Evolutionary conservation across 2,329 filamentous ascomycete species (phyloP).

Genomic region (Dactylellina haptotyla): DNA sequence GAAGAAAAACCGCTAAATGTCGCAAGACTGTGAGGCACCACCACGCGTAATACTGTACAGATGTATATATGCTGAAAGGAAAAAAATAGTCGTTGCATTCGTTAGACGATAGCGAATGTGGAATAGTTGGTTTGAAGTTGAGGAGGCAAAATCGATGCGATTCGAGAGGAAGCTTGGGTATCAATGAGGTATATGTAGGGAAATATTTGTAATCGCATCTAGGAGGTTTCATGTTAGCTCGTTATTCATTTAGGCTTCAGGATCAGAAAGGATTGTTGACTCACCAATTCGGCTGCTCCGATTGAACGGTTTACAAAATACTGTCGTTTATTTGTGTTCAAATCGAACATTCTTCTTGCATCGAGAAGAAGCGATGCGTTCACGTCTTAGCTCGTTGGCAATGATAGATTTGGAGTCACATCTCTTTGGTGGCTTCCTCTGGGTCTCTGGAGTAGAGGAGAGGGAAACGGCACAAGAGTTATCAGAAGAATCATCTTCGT

Average conservation of each 20-base stretch:
- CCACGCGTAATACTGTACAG: constrained; percentile 55
- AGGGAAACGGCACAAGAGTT: constrained; percentile 48
- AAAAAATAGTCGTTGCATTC: constrained; percentile 52
- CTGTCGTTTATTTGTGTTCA: constrained; percentile 46
- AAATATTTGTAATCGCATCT: constrained; percentile 51
- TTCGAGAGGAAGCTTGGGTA: constrained; percentile 24
- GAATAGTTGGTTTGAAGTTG: constrained; percentile 26
- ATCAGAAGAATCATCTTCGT: constrained; percentile 50
- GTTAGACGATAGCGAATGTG: constrained; percentile 43
- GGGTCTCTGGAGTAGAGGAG: constrained; percentile 46
- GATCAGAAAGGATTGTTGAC: constrained; percentile 24
- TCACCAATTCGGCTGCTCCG: constrained; percentile 47
- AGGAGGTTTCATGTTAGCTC: constrained; percentile 22
- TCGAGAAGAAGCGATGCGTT: constrained; percentile 43
- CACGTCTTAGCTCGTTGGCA: constrained; percentile 49
- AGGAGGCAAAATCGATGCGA: constrained; percentile 37
- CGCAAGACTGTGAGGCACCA: constrained; percentile 45
- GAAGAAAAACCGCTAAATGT: constrained; percentile 52
- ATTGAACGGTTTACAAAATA: constrained; percentile 11
- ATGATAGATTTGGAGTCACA: constrained; percentile 54
- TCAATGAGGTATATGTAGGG: constrained; percentile 23
- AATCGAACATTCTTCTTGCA: constrained; percentile 54
- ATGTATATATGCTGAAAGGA: constrained; percentile 36
- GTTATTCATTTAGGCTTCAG: constrained; percentile 7
- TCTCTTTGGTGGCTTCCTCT: constrained; percentile 49